Base-by-base conservation (phyloP, 2,329 filamentous ascomycete genomes). In the Amesomyces nigricolor region DNA sequence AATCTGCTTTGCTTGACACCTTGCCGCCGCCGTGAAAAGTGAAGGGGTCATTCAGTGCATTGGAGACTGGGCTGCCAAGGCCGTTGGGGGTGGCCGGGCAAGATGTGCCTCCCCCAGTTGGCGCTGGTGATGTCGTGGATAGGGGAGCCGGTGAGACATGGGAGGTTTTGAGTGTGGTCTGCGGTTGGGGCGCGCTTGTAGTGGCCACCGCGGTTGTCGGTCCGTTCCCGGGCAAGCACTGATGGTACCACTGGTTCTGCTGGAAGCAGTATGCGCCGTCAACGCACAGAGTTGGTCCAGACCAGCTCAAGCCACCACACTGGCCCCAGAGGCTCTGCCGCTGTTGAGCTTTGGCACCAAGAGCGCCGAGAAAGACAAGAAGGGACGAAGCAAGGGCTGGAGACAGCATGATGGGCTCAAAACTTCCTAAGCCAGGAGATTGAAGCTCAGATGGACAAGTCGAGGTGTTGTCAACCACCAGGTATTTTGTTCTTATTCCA, bases 41-140 rank as follows among this genome's bases (percentile, higher is more conserved):
- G 63, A 76, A 77, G 42, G 74, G 74, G 59, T 77, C 70, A 39
- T 64, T 65, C 7, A 68, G 63, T 30, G 58, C 52, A 17, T 60
- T 63, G n/a, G 62, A 54, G 9, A 58, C 55, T 2, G 62, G 58
- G 14, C 22, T 54, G 13, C 58, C 53, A 3, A 62, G 26, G 22
- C 58, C 56, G 29, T 30, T 51, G 3, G 62, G 61, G 7, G 49
- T 55, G 32, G 54, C 47, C 4, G 62, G 60, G 58, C 62, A 64
- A 2, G 55, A 22, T 9, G 44, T 52, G 26, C 54, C 29, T 1
- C 58, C 57, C 6, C 56, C 57, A 1, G 49, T 53, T n/a, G 47
- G 47, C 3, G 40, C 39, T 9, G 46, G 30, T 4, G 58, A 42
- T 4, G 51, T 56, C 35, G 38, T 48, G 7, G 51, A 37, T 9